A percentile compares a stretch with the other conserved stretches of the same genome.
These are phyloP conservation scores for Syzygium malaccense DNA, from an alignment of 441 rosid genomes.

Conservation along the genomic window DNA sequence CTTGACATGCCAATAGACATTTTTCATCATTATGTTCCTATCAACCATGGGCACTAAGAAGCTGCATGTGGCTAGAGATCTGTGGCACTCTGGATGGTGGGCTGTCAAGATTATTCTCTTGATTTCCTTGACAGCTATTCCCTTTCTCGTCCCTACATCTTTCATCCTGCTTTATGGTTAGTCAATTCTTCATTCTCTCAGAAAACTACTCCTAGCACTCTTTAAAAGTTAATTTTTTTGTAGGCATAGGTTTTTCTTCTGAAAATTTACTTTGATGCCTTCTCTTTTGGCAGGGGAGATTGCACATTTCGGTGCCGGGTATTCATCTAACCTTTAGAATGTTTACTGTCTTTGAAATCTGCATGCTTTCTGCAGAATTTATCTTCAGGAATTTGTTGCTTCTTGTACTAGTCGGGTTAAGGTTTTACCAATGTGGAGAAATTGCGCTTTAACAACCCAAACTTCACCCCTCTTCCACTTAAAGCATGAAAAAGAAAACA, in stretches of 20 bases:
- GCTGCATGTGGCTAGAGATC: conserved; percentile 48
- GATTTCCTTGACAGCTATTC: conserved; percentile 47
- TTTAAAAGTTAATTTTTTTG: background rate
- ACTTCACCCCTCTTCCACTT: background rate
- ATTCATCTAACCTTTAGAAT: conserved; percentile 24
- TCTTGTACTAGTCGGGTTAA: background rate
- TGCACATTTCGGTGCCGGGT: conserved; percentile 99
- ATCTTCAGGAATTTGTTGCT: conserved; percentile 7
- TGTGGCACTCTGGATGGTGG: conserved; percentile 99
- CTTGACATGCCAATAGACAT: conserved; percentile 49
- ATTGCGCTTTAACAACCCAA: background rate
- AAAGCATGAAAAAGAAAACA: background rate
- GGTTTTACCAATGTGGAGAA: background rate
- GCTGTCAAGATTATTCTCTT: conserved; percentile 53
- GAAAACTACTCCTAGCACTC: background rate
- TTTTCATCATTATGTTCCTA: conserved; percentile 71
- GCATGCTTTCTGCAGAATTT: background rate
- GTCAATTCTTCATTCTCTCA: background rate
- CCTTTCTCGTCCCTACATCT: conserved; percentile 67
- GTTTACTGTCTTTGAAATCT: conserved; percentile 10
- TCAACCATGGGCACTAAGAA: conserved; percentile 67
- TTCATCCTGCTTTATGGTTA: conserved; percentile 71
- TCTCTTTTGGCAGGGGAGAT: conserved; percentile 63
- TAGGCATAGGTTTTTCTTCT: background rate
- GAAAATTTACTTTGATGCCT: background rate